Conservation (phyloP, 352 stramenopile genomes). For the Globisporangium ultimum region DNA sequence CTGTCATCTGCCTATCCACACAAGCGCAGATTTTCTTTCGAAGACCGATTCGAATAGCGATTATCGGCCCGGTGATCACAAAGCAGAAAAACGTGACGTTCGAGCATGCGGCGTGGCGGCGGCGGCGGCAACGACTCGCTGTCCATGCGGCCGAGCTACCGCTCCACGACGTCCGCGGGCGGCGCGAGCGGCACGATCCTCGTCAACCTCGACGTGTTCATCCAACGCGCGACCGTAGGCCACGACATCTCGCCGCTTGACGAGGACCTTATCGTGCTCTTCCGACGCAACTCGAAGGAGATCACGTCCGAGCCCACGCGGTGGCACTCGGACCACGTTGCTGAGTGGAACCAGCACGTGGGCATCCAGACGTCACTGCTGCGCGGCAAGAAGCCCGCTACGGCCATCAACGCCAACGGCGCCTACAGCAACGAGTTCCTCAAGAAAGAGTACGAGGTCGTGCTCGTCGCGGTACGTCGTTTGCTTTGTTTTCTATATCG, state of each 20-base stretch:
- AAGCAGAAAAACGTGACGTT: too few species aligned
- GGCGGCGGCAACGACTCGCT: constrained; percentile 14
- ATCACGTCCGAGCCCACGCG: constrained; percentile 64
- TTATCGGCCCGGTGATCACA: too few species aligned
- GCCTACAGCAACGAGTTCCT: constrained; percentile 35
- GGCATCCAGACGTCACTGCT: constrained; percentile 76
- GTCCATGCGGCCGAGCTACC: constrained; percentile 26
- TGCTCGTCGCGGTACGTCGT: constrained; percentile 62
- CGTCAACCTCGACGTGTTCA: constrained; percentile 70
- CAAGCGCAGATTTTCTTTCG: too few species aligned
- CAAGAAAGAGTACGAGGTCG: constrained; percentile 82
- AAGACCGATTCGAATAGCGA: too few species aligned
- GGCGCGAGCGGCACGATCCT: constrained; percentile 43
- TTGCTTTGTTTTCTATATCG: too few species aligned
- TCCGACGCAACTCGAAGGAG: constrained; percentile 74
- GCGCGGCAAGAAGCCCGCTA: constrained; percentile 35
- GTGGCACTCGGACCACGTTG: constrained; percentile 65
- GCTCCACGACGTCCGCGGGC: constrained; percentile 15
- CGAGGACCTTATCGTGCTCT: constrained; percentile 77
- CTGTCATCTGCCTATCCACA: too few species aligned
- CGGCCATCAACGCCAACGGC: constrained; percentile 9
- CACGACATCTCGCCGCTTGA: constrained; percentile 70
- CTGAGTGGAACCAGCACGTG: constrained; percentile 77
- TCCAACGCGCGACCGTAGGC: constrained; percentile 69
- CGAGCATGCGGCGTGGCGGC: constrained; percentile 28